A percentile compares a stretch with the other conserved stretches of the same genome.
These are phyloP conservation scores for sorghum (Sorghum bicolor) DNA, from an alignment of 176 grass and related monocot species.

Conservation along the genomic window Sorghum_bicolor_NCBIv3 NC_012878.2:53321501-53322000, in stretches of 20 bases:
- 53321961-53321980: conserved; percentile 65
- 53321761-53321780: conserved; percentile 3
- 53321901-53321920: background rate
- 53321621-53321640: background rate
- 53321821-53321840: conserved; percentile 42
- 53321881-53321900: no score
- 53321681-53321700: no score
- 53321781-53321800: conserved; percentile 31
- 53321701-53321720: background rate
- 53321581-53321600: no score
- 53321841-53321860: background rate
- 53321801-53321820: conserved; percentile 41
- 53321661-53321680: no score
- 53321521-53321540: no score
- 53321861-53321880: background rate
- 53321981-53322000: conserved; percentile 68
- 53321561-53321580: no score
- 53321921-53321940: no score
- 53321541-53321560: no score
- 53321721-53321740: conserved; percentile 49
- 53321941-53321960: no score
- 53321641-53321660: no score
- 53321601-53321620: no score
- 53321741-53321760: conserved; percentile 26
- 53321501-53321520: no score